These are phyloP conservation scores for Citrullus amarus DNA, from an alignment of 306 rosid species.

Conservation along the genomic window DNA sequence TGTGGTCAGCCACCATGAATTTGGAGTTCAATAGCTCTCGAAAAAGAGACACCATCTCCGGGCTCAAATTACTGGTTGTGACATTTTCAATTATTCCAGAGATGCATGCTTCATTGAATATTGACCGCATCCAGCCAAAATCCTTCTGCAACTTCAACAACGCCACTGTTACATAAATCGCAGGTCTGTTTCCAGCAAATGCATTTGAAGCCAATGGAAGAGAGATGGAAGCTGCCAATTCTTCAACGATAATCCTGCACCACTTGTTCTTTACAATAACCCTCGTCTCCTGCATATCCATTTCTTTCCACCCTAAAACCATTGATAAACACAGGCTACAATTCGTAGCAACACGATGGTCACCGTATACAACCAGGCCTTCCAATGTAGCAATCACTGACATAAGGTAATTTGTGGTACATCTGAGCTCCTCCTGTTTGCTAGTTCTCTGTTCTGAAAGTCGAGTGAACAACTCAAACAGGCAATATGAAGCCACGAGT, in stretches of 20 bases:
- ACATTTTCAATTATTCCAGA: conserved; percentile 57
- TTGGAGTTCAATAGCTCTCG: conserved; percentile 43
- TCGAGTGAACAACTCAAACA: conserved; percentile 59
- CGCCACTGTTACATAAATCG: conserved; percentile 42
- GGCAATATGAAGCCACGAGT: conserved; percentile 55
- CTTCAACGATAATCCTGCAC: conserved; percentile 78
- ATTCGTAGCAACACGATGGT: conserved; percentile 59
- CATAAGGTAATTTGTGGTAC: conserved; percentile 35
- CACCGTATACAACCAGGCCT: conserved; percentile 54
- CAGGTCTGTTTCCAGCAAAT: conserved; percentile 40
- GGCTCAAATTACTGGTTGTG: conserved; percentile 33
- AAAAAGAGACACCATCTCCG: conserved; percentile 48
- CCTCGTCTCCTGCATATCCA: conserved; percentile 21
- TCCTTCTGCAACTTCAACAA: conserved; percentile 38
- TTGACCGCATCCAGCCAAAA: conserved; percentile 63
- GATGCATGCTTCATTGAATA: conserved; percentile 51
- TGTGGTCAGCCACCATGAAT: conserved; percentile 46
- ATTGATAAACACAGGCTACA: conserved; percentile 61
- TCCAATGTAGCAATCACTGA: conserved; percentile 58
- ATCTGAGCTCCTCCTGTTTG: conserved; percentile 37
- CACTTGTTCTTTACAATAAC: conserved; percentile 35
- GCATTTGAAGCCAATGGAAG: conserved; percentile 56
- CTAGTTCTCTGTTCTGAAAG: conserved; percentile 42
- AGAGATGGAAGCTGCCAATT: conserved; percentile 54
- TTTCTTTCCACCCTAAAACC: conserved; percentile 48